Base-by-base conservation (phyloP, 345 rosid genomes). In the Brassica nigra region DNA sequence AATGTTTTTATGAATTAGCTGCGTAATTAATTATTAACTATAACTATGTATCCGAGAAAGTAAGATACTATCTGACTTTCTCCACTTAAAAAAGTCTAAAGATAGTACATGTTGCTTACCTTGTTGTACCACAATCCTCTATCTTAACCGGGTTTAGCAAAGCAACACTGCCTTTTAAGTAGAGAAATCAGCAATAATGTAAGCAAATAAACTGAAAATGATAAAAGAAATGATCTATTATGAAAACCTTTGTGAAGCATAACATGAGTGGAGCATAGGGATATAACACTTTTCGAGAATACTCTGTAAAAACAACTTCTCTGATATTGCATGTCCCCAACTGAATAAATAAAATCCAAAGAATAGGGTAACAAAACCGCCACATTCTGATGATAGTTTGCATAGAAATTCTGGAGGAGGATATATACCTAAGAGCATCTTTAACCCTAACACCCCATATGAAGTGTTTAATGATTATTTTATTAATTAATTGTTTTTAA, bases 251-350 rank as follows among this genome's bases (percentile, higher is more conserved):
- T 31, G 34, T 31, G 5, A 31, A 31, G 20, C 84, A 37, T 87
- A 93, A 98, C 99, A 85, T 62, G 99, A 93, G 79, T 95, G 99
- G 72, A 88, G 93, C 90, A 87, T 69, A n/a, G 99, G 99, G 79
- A 95, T 83, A 68, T 98, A 88, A 68, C 87, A 86, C 79, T 95
- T 93, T 76, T 90, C 85, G 64, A 95, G 84, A 76, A 95, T 70
- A 73, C 98, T 93, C 69, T 98, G 98, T 70, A 95, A 95, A 88
- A 29, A 89, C 96, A 83, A 96, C 99, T 87, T 95, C 99, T 84
- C 97, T 87, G 34, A 93, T 86, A 81, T 15, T 91, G 87, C 98
- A 93, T 28, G 98, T 93, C 59, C 99, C 92, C 2, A 98, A 95
- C 99, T 95, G 90, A 84, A 86, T 34, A 34, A 34, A 34, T 34